A percentile compares a stretch with the other conserved stretches of the same genome.
phyloP scores from a whole-genome alignment of 768 basidiomycete genomes.

The Amanita phalloides region DNA sequence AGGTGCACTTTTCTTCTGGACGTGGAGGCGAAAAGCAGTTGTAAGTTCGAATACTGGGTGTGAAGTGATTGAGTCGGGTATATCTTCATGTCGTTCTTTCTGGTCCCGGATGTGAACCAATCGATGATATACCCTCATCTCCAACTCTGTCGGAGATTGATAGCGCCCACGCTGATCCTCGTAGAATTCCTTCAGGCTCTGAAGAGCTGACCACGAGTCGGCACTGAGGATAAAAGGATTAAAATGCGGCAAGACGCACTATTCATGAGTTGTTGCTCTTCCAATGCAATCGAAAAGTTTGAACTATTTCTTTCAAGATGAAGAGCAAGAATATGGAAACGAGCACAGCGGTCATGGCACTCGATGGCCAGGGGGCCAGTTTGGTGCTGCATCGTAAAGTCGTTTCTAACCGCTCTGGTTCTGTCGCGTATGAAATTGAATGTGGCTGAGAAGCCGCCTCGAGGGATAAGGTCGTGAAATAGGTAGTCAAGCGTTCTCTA shows the following conservation, averaged over 20 bases:
- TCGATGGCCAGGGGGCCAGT: constrained; percentile 71
- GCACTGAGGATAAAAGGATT: background rate
- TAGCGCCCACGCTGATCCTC: constrained; percentile 66
- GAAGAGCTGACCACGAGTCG: constrained; percentile 48
- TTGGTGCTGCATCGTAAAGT: constrained; percentile 89
- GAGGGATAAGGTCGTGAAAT: constrained; percentile 69
- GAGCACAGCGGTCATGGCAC: constrained; percentile 87
- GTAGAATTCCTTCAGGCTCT: constrained; percentile 89
- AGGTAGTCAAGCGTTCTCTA: constrained; percentile 89
- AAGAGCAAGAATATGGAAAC: constrained; percentile 84
- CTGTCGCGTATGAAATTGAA: constrained; percentile 89
- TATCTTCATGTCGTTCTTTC: constrained; percentile 61
- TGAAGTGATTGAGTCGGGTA: constrained; percentile 53
- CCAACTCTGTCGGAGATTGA: constrained; percentile 76
- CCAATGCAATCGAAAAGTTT: constrained; percentile 56
- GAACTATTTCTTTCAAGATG: constrained; percentile 49
- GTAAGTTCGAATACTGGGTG: constrained; percentile 78
- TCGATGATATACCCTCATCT: constrained; percentile 94
- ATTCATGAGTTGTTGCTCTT: constrained; percentile 87
- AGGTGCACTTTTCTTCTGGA: constrained; percentile 69
- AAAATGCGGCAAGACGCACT: constrained; percentile 38
- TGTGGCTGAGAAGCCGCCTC: constrained; percentile 56
- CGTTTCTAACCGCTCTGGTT: constrained; percentile 80
- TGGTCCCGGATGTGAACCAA: constrained; percentile 87
- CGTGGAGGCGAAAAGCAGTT: constrained; percentile 68